Percentiles rank a stretch among this genome's conserved stretches.
Conservation (phyloP, 345 rosid species). For the Litchi chinensis region DNA sequence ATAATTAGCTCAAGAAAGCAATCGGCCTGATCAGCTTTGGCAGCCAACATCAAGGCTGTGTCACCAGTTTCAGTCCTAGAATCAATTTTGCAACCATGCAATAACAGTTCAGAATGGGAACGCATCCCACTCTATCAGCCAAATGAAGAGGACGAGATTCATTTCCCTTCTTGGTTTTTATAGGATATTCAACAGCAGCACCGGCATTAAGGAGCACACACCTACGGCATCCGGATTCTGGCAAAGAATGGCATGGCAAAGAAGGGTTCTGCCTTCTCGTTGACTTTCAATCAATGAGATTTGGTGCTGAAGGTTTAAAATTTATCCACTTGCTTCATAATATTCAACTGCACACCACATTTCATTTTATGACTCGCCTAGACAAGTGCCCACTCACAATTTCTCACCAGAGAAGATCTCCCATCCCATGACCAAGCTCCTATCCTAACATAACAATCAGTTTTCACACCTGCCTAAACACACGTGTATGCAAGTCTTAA, state of each 20-base stretch:
- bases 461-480: constrained; percentile 38
- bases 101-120: constrained; percentile 30
- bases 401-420: constrained; percentile 42
- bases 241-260: constrained; percentile 45
- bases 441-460: constrained; percentile 27
- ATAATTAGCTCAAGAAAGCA: constrained; percentile 35
- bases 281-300: constrained; percentile 24
- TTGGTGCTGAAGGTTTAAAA: constrained; percentile 30
- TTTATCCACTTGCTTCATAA: constrained; percentile 40
- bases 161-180: constrained; percentile 36
- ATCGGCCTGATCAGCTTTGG: constrained; percentile 36
- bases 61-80: constrained; percentile 38
- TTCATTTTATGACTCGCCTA: constrained; percentile 42
- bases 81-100: constrained; percentile 26
- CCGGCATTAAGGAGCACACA: constrained; percentile 31
- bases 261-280: constrained; percentile 38
- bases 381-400: constrained; percentile 40
- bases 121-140: constrained; percentile 36
- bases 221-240: constrained; percentile 39
- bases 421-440: constrained; percentile 50
- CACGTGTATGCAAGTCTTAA: not conserved
- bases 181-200: constrained; percentile 29
- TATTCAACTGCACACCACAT: constrained; percentile 43
- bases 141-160: constrained; percentile 37
- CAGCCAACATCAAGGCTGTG: constrained; percentile 36